These are phyloP conservation scores for Myxozyma udenii DNA, from an alignment of 805 yeast genomes.

Conservation along the genomic window DNA sequence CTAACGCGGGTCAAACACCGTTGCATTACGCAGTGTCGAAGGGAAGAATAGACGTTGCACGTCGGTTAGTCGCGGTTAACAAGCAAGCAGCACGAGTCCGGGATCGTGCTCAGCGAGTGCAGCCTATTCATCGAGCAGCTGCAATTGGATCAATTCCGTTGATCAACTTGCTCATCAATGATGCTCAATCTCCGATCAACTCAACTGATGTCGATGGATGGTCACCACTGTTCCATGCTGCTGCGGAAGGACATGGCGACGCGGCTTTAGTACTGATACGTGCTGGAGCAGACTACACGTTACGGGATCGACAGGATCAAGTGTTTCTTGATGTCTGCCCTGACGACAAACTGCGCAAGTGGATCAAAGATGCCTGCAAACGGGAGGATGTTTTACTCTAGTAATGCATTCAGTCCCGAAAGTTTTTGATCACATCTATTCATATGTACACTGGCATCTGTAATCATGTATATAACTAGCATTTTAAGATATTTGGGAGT, in stretches of 20 bases:
- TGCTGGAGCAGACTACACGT: slow-evolving; percentile 62
- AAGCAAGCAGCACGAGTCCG: slow-evolving; percentile 62
- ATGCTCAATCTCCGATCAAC: slow-evolving; percentile 62
- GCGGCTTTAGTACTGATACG: slow-evolving; percentile 59
- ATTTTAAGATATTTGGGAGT: not conserved
- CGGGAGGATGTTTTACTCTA: slow-evolving; percentile 18
- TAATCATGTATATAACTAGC: too few relatives aligned
- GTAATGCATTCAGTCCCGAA: not conserved
- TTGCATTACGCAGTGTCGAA: slow-evolving; percentile 76
- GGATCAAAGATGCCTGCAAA: slow-evolving; percentile 20
- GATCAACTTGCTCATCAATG: slow-evolving; percentile 51
- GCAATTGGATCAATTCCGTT: slow-evolving; percentile 64
- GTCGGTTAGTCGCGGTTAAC: slow-evolving; percentile 49
- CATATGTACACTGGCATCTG: not conserved
- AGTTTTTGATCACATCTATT: not conserved
- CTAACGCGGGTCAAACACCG: slow-evolving; percentile 69
- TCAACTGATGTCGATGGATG: slow-evolving; percentile 69
- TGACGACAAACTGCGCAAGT: slow-evolving; percentile 50
- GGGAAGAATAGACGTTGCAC: slow-evolving; percentile 53
- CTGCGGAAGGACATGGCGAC: slow-evolving; percentile 86
- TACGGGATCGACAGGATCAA: slow-evolving; percentile 51
- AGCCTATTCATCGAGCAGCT: slow-evolving; percentile 80
- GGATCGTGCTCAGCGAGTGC: slow-evolving; percentile 55
- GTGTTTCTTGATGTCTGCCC: slow-evolving; percentile 55
- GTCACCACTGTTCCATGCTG: slow-evolving; percentile 86